Conservation (phyloP, 1,284 basidiomycete species). For the Tilletia horrida region DNA sequence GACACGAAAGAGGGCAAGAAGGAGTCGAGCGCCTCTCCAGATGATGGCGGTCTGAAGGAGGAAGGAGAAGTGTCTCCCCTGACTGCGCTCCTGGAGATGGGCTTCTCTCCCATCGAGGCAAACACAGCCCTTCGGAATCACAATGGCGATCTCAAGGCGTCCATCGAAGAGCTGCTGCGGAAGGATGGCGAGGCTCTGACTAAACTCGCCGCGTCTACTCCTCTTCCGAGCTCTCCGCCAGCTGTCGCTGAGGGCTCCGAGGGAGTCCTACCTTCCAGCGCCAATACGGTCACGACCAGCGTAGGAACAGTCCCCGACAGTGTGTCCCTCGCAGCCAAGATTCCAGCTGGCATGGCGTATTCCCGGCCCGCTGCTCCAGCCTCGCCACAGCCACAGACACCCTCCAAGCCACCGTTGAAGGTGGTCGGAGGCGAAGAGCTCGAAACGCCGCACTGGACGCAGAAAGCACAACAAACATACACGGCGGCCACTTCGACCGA, state of each 20-base stretch:
- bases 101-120: conserved; percentile 16
- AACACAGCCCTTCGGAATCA: conserved; percentile 5
- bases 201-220: neutral
- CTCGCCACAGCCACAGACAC: neutral
- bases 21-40: neutral
- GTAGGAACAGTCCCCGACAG: neutral
- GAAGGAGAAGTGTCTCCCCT: neutral
- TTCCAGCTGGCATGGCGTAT: neutral
- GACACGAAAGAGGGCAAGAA: neutral
- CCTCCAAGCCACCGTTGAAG: neutral
- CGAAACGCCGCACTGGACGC: conserved; percentile 18
- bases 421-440: conserved; percentile 15
- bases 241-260: neutral
- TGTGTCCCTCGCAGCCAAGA: neutral
- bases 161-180: conserved; percentile 13
- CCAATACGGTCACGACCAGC: neutral
- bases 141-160: conserved; percentile 2
- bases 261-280: neutral
- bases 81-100: conserved; percentile 19
- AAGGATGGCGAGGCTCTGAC: neutral
- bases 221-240: conserved; percentile 3
- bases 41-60: neutral
- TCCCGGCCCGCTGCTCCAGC: neutral
- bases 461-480: neutral
- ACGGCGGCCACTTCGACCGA: conserved; percentile 3